Evolutionary conservation across 2,329 filamentous ascomycete species (phyloP).

Genomic region (Rhynchosporium graminicola): DNA sequence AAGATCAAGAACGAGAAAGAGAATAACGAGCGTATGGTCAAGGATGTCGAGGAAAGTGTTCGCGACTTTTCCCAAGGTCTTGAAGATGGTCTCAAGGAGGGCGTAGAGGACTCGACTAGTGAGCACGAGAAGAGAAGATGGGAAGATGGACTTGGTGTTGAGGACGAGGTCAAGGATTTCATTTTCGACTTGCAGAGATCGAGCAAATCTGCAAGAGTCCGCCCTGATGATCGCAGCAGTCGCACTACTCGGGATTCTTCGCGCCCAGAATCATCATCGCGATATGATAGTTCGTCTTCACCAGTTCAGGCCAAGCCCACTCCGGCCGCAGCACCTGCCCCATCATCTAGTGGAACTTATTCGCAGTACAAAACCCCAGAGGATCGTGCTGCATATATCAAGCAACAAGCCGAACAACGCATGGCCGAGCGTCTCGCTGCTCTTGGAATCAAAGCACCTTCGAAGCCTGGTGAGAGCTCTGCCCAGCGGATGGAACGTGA

Average conservation of each 20-base stretch:
- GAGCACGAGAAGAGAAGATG: constrained; percentile 92
- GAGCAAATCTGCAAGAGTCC: constrained; percentile 73
- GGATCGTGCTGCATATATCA: constrained; percentile 92
- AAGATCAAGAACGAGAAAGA: constrained; percentile 83
- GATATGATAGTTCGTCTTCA: constrained; percentile 42
- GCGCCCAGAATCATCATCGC: constrained; percentile 45
- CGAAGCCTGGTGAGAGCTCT: constrained; percentile 76
- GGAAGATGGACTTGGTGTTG: constrained; percentile 94
- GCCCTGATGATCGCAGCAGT: constrained; percentile 54
- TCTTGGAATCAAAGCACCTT: constrained; percentile 82
- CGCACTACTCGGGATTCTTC: constrained; percentile 40
- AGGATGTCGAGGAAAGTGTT: constrained; percentile 94
- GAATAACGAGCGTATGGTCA: constrained; percentile 94
- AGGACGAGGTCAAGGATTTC: constrained; percentile 95
- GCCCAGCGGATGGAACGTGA: constrained; percentile 88
- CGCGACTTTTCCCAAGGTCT: constrained; percentile 82
- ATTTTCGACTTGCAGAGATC: constrained; percentile 94
- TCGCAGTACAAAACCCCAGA: constrained; percentile 86
- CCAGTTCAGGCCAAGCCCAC: constrained; percentile 20
- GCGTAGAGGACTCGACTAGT: constrained; percentile 69
- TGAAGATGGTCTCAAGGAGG: constrained; percentile 85
- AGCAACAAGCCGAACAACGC: constrained; percentile 92
- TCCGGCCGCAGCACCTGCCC: constrained; percentile 45
- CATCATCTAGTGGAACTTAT: constrained; percentile 65
- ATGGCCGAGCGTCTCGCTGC: constrained; percentile 96